Base-by-base conservation (phyloP, 2,329 filamentous ascomycete species). In the Verticillium dahliae region DNA sequence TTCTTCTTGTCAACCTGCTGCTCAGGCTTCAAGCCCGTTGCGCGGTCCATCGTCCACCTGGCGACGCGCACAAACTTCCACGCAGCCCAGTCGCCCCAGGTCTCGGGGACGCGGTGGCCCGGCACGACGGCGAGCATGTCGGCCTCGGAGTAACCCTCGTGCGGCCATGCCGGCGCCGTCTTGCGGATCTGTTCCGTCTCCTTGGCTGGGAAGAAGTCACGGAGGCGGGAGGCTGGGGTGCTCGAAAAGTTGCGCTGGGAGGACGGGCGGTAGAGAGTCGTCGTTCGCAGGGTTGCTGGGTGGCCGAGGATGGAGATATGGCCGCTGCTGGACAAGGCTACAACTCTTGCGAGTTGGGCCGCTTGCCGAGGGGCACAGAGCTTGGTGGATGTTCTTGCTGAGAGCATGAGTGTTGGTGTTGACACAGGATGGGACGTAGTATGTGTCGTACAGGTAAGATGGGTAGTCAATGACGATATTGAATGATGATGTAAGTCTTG, bases 31-130 rank as follows among this genome's bases (percentile, higher is more conserved):
- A 86, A 80, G 13, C 92, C 92, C 0, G 93, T 97, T 15, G 83
- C 90, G 39, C 88, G 76, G 72, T 98, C 94, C 76, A 96, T 91
- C 10, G 86, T 86, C 81, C 85, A 94, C 58, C 94, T 84, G 45
- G 92, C 82, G 27, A 92, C 66, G 6, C 90, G 86, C 57, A 97
- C 89, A 65, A 91, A 85, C 62, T 85, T 83, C 71, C 95, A 87
- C 2, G 95, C 95, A 3, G 89, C 76, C 78, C 85, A 87, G 73
- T 99, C 95, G 4, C 92, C 90, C 70, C 85, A 81, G 13, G 85
- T 89, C 69, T 86, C 82, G 1, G 90, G 86, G 67, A 88, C 74
- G 31, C 94, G 89, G 72, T 98, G 94, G 27, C 89, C 91, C 3
- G 94, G 85, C 56, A 81, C 79, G 58, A 98, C 85, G 22, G 75